phyloP scores from a whole-genome alignment of 2,329 filamentous ascomycete species.

The Biscogniauxia marginata region DNA sequence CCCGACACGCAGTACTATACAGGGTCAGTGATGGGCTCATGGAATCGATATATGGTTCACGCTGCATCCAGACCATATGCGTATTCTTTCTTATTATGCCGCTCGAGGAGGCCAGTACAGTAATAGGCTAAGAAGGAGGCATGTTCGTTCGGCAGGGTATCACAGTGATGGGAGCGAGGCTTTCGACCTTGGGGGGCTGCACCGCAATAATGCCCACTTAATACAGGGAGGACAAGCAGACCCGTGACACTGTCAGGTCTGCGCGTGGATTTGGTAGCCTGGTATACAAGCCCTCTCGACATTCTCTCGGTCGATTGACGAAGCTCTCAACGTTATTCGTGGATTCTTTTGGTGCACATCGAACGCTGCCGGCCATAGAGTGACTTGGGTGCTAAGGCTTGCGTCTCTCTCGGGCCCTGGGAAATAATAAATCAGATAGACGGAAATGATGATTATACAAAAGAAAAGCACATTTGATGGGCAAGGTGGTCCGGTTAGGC shows the following conservation, averaged over 20 bases:
- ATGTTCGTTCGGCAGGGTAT: not conserved
- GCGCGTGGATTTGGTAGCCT: not conserved
- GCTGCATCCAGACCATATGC: not conserved
- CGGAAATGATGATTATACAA: not conserved
- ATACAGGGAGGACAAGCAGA: not conserved
- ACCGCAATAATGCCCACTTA: not conserved
- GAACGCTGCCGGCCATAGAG: not conserved
- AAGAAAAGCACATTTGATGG: too few relatives aligned
- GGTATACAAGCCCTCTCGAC: not conserved
- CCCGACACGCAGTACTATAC: not conserved
- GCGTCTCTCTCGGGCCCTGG: not conserved
- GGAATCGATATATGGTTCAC: not conserved
- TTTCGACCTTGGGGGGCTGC: not conserved
- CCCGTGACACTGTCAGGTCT: not conserved
- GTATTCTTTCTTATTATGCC: not conserved
- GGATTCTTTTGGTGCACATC: not conserved
- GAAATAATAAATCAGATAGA: not conserved
- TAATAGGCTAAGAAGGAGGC: not conserved
- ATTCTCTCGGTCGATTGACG: not conserved
- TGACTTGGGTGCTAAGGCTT: not conserved
- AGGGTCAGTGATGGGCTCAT: not conserved
- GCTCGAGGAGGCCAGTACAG: not conserved
- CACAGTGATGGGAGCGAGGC: not conserved
- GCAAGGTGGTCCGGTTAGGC: too few relatives aligned
- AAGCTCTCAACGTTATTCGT: not conserved